Evolutionary conservation across 2,329 filamentous ascomycete species (phyloP).

Genomic region (Metarhizium album): DNA sequence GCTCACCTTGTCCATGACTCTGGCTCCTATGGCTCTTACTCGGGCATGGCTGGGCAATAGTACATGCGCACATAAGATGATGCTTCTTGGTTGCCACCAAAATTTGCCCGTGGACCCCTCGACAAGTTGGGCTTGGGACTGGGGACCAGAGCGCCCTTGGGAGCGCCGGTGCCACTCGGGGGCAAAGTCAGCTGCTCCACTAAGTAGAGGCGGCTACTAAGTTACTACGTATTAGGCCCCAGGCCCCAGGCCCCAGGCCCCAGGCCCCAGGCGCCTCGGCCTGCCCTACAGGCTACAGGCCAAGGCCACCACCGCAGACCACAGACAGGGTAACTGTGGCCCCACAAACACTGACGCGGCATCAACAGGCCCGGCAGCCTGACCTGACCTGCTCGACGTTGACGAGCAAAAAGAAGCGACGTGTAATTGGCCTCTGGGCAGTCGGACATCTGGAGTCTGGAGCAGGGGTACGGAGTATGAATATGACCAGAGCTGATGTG

Average conservation of each 20-base stretch:
- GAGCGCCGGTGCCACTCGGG: constrained; percentile 6
- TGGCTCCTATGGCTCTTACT: not conserved
- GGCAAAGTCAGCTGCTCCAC: constrained; percentile 22
- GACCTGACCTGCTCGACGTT: no score
- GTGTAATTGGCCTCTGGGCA: not conserved
- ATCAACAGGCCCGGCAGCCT: not conserved
- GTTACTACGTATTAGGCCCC: constrained; percentile 8
- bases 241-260: no score
- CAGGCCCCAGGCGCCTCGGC: no score
- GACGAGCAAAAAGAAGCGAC: not conserved
- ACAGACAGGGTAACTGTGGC: not conserved
- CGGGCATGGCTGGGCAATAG: constrained; percentile 13
- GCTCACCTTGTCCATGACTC: not conserved
- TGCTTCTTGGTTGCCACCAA: not conserved
- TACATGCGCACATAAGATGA: no score
- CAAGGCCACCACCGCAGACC: no score
- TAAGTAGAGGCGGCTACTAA: no score
- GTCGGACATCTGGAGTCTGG: not conserved
- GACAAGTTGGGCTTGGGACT: not conserved
- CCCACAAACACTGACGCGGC: not conserved
- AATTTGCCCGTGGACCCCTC: not conserved
- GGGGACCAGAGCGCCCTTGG: not conserved
- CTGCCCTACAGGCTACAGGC: no score
- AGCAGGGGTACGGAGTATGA: no score
- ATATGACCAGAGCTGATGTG: not conserved